Base-by-base conservation (phyloP, 331 rosid genomes). In the Quercus tomentella region DNA sequence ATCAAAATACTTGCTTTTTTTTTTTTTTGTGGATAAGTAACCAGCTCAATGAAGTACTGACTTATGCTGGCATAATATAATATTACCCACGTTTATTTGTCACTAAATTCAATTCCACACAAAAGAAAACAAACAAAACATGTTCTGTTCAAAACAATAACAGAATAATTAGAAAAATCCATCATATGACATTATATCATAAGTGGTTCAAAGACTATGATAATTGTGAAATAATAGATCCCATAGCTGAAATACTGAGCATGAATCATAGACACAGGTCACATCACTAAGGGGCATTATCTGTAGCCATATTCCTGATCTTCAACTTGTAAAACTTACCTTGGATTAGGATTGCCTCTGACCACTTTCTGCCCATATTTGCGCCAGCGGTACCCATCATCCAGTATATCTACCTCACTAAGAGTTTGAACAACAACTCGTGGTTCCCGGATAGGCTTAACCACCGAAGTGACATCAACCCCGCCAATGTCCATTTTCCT, bases 341-440 rank as follows among this genome's bases (percentile, higher is more conserved):
- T 93, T 28, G 99, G 99, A 83, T 96, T 96, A 71, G 98, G 99
- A 86, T 96, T 96, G 77, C 98, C 99, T 85, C 99, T 90, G 80
- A 96, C 99, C 77, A 96, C 98, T 84, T 96, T 96, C 86, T 96
- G 99, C 66, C 99, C 99, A 81, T 96, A 96, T 86, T 96, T 96
- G 56, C 99, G 94, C 99, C 99, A 96, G 85, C 99, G 99, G 81
- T 96, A 96, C 70, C 99, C 99, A 76, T 96, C 99, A 84, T 96
- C 99, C 86, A 96, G 88, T 82, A 96, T 96, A 83, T 96, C 99
- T 75, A 96, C 97, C 89, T 96, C 99, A 74, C 99, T 96, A 83
- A 90, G 80, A 37, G 99, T 96, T 84, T 96, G 99, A 68, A 96
- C 99, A 77, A 96, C 98, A 35, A 93, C 99, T 37, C 99, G 94